Percentiles rank a stretch among this genome's conserved stretches.
phyloP scores from a whole-genome alignment of 352 stramenopile species.

The Phytophthora syringae region DNA sequence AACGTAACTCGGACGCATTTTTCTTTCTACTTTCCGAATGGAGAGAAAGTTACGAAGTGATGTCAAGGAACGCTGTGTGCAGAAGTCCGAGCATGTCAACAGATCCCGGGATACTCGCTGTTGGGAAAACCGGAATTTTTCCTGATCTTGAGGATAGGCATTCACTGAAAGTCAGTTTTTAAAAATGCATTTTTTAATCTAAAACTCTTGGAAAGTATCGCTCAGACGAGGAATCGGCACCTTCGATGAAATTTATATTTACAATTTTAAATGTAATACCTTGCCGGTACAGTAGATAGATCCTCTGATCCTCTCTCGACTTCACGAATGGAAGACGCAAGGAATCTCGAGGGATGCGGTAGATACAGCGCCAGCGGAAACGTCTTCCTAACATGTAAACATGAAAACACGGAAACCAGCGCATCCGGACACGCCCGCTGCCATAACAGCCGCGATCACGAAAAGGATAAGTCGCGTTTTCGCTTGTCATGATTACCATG shows the following conservation, averaged over 20 bases:
- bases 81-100: background rate
- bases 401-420: background rate
- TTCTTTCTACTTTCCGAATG: background rate
- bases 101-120: background rate
- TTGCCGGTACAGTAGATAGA: too few relatives aligned
- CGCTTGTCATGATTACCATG: too few relatives aligned
- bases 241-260: too few relatives aligned
- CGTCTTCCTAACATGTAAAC: too few relatives aligned
- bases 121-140: background rate
- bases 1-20: constrained; percentile 21
- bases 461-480: background rate
- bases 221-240: too few relatives aligned
- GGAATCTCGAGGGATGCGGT: too few relatives aligned
- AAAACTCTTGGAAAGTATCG: too few relatives aligned
- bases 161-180: background rate
- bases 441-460: background rate
- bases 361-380: too few relatives aligned
- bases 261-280: too few relatives aligned
- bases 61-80: background rate
- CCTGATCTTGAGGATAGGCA: background rate
- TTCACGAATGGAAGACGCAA: too few relatives aligned
- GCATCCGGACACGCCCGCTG: background rate
- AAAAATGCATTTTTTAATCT: too few relatives aligned
- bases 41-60: background rate
- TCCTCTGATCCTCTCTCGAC: too few relatives aligned